Evolutionary conservation across 1,284 basidiomycete species (phyloP), one percentile per base, ranked within the genome.

Genomic region (Bondarzewia mesenterica): DNA sequence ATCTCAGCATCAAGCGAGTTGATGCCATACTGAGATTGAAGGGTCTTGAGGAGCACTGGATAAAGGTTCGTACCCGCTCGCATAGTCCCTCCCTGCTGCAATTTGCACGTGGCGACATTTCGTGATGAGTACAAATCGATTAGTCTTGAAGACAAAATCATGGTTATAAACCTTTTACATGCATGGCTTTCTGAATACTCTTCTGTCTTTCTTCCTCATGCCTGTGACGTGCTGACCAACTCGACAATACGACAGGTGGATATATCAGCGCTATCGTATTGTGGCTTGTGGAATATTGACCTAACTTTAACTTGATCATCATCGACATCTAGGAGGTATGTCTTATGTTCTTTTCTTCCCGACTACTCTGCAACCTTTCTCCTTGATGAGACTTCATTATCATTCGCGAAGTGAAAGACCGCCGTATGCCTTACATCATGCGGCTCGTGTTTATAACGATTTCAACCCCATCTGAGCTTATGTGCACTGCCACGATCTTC

Each of bases 1-100:
- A 80, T 45, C 57, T 90, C 41, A 82, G 84, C 53, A 69, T 89
- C 52, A 82, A 84, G 60, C 84, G 89, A 23, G 72, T 92, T 16
- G 80, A 89, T 46, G 89, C 89, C 0, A 85, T 91, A 49, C 65
- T 93, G 41, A 73, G 86, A 38, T 64, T 93, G 57, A 91, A 92
- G 61, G 82, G 84, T 27, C 68, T 89, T 53, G 88, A 92, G 63
- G 63, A 68, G 39, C 69, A 73, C 44, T 88, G 80, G 82, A 64
- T 69, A 58, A 76, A 86, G 78, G 86, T 87, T 60, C 61, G 83
- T 74, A 22, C 16, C 40, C 46, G 32, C 53, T 49, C 49, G n/a
- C 44, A 54, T 49, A 52, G 53, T 36, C 4, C 15, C 35, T 10
- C 18, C 10, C 8, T 15, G 29, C 43, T 53, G 35, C n/a, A n/a